These are phyloP conservation scores for Porcisia hertigi DNA, from an alignment of 208 protist genomes.

Conservation along the genomic window DNA sequence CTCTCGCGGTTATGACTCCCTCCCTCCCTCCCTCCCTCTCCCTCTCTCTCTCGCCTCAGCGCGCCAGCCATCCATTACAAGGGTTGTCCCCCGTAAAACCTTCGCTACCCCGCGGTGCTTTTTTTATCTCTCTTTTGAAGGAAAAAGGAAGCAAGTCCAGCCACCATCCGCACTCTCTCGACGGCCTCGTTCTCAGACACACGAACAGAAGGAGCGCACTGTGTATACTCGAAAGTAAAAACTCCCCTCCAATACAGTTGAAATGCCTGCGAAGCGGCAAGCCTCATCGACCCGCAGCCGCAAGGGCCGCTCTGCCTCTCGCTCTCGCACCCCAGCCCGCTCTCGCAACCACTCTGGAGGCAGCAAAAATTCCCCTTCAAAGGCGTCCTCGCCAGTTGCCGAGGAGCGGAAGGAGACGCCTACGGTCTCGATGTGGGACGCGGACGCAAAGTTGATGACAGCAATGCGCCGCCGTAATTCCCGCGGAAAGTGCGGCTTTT, in stretches of 20 bases:
- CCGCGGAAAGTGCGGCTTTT: conserved; percentile 14
- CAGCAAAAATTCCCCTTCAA: conserved; percentile 12
- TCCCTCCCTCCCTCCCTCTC: not conserved
- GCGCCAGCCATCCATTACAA: not conserved
- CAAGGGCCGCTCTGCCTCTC: conserved; percentile 14
- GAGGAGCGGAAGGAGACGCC: conserved; percentile 8
- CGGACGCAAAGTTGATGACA: conserved; percentile 48
- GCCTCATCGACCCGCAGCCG: conserved; percentile 17
- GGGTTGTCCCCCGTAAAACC: not conserved
- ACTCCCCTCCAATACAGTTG: not conserved
- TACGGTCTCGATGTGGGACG: conserved; percentile 16
- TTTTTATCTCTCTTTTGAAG: not conserved
- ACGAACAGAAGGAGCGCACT: not conserved
- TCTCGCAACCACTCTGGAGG: conserved; percentile 19
- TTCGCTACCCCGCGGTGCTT: not conserved
- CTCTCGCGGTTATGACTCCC: not conserved
- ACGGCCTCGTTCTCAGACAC: not conserved
- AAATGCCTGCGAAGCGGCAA: conserved; percentile 34
- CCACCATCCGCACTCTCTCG: not conserved
- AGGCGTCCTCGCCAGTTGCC: conserved; percentile 7
- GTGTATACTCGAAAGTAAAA: not conserved
- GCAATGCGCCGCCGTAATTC: conserved; percentile 50
- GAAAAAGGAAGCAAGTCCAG: conserved; percentile 1
- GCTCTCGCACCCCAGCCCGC: conserved; percentile 17
- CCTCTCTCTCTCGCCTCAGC: not conserved